Percentiles rank a stretch among this genome's conserved stretches.
Evolutionary conservation across 768 basidiomycete species (phyloP).

Genomic region (Floccularia luteovirens): DNA sequence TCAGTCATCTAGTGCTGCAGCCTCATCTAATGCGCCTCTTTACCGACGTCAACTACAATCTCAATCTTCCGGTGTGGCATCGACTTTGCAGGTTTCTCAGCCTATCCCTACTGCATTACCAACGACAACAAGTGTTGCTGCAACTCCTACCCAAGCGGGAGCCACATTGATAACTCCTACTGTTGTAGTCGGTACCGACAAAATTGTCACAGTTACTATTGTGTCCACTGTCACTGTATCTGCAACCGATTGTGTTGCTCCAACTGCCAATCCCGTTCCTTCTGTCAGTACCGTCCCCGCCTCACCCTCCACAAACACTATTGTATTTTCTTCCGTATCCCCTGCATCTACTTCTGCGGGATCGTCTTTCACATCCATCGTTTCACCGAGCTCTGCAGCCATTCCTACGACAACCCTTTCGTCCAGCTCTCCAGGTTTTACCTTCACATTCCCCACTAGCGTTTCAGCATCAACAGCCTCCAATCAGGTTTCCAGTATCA

Average conservation of each 20-base stretch:
- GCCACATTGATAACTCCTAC: conserved; percentile 14
- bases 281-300: conserved; percentile 4
- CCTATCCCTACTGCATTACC: conserved; percentile 5
- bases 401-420: conserved; percentile 4
- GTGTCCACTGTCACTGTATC: conserved; percentile 21
- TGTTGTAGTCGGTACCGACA: conserved; percentile 21
- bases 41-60: background rate
- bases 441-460: conserved; percentile 1
- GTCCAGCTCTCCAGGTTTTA: conserved; percentile 3
- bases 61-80: background rate
- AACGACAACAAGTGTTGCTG: background rate
- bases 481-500: background rate
- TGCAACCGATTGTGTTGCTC: conserved; percentile 12
- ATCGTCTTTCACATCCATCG: background rate
- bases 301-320: conserved; percentile 1
- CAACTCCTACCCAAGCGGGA: no score
- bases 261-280: conserved; percentile 8
- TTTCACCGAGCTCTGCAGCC: conserved; percentile 4
- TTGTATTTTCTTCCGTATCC: background rate
- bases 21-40: background rate
- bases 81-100: conserved; percentile 12
- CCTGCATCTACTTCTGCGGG: background rate
- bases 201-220: conserved; percentile 26
- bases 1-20: background rate
- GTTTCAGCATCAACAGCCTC: conserved; percentile 3